Evolutionary conservation across 2,329 filamentous ascomycete species (phyloP).

Genomic region (Alternaria novae-zelandiae): DNA sequence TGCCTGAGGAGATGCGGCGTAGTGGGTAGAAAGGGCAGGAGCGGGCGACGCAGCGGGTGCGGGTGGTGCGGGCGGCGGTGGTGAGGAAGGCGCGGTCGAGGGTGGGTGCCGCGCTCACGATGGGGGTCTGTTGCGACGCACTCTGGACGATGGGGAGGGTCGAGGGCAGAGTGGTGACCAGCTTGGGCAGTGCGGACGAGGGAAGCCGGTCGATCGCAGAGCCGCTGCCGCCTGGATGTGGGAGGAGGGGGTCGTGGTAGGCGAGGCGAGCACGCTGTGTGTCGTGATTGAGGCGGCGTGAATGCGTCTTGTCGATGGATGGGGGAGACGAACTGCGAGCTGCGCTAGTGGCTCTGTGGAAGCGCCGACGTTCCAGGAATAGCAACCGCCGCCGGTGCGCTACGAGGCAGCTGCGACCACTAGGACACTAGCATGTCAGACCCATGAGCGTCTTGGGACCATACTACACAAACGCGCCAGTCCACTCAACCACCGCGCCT

Average conservation of each 20-base stretch:
- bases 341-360: conserved; percentile 12
- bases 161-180: conserved; percentile 20
- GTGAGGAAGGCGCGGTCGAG: conserved; percentile 5
- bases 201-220: conserved; percentile 34
- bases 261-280: conserved; percentile 16
- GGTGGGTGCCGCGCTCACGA: conserved; percentile 5
- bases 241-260: conserved; percentile 20
- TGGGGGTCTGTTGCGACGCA: conserved; percentile 19
- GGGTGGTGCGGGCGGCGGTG: background rate
- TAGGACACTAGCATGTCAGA: conserved; percentile 14
- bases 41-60: conserved; percentile 12
- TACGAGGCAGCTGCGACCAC: conserved; percentile 23
- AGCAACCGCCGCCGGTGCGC: conserved; percentile 18
- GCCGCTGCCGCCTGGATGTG: conserved; percentile 30
- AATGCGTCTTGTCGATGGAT: conserved; percentile 33
- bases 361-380: conserved; percentile 21
- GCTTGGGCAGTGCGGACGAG: conserved; percentile 24
- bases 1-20: conserved; percentile 30
- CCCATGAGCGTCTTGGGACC: background rate
- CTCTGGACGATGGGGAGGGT: background rate
- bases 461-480: conserved; percentile 3
- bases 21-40: conserved; percentile 25
- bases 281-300: conserved; percentile 23
- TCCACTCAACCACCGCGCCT: conserved; percentile 1
- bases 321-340: conserved; percentile 25